Base-by-base conservation (phyloP, 805 yeast genomes). In the Ogataea neopini region DNA sequence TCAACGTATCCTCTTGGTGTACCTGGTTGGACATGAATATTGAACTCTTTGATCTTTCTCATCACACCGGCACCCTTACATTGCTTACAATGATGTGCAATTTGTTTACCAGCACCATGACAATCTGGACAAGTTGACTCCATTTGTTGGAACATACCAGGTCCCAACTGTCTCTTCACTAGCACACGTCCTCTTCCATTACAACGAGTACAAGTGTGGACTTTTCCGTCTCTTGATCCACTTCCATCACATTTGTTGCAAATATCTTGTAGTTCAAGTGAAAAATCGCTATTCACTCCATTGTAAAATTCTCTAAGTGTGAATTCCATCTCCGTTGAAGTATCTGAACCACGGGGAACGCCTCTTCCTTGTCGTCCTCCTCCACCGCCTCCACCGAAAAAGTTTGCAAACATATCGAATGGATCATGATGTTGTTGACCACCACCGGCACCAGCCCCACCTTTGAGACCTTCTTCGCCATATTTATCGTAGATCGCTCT, bases 131-230 rank as follows among this genome's bases (percentile, higher is more conserved):
- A 94, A 3, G 76, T 74, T 37, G 82, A 77, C 63, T 88, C 92
- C 57, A 91, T 75, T 51, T 84, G 86, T 67, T 94, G 98, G 51
- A 88, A 71, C 89, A 94, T 88, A 6, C 91, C 91, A 4, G 95
- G 96, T 0, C 88, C 97, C 54, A 92, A 68, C 63, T 91, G 96
- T 49, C 85, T 74, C 42, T 80, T 75, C 46, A 84, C 77, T 6
- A 83, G 63, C 32, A 79, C 67, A 18, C 84, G 73, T 22, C 99
- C 99, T 20, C 70, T 68, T 4, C 99, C 99, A 10, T 73, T 64
- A 72, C 99, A 94, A 43, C 69, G 70, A 0, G 66, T 53, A 73
- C 99, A 94, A 28, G 63, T 67, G 45, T 82, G 84, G 8, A 73
- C 74, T 57, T 81, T 66, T 10, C 92, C 90, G 66, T 91, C 97